Conservation (phyloP, 805 yeast species). For the Hanseniaspora lachancei region DNA sequence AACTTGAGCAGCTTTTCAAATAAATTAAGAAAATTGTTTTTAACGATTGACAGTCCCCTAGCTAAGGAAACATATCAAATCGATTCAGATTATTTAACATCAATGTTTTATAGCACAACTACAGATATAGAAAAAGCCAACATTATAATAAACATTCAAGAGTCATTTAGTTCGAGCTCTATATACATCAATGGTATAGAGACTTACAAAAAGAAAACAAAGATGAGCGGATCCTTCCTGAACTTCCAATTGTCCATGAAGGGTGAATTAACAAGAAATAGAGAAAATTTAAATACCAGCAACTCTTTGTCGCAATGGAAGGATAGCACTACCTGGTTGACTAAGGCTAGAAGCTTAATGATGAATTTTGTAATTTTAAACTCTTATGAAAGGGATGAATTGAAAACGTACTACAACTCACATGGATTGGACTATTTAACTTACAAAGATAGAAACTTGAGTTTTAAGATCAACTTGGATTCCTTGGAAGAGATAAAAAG, state of each 20-base stretch:
- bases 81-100: background rate
- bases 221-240: slow-evolving; percentile 2
- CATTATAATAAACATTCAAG: slow-evolving; percentile 2
- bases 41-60: background rate
- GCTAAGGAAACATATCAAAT: background rate
- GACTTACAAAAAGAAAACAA: background rate
- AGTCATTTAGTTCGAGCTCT: background rate
- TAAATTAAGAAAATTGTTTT: background rate
- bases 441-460: background rate
- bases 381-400: background rate
- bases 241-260: background rate
- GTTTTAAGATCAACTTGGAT: background rate
- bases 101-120: slow-evolving; percentile 7
- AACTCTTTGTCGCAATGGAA: slow-evolving; percentile 3
- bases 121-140: slow-evolving; percentile 2
- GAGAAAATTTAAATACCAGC: background rate
- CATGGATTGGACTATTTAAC: background rate
- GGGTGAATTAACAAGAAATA: background rate
- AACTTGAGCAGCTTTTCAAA: background rate
- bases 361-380: slow-evolving; percentile 1
- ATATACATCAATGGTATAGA: slow-evolving; percentile 3
- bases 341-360: slow-evolving; percentile 3
- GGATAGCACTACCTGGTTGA: slow-evolving; percentile 1
- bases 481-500: slow-evolving; percentile 5
- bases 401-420: background rate